phyloP scores from a whole-genome alignment of 1,139 yeast species.

The Geotrichum reessii region DNA sequence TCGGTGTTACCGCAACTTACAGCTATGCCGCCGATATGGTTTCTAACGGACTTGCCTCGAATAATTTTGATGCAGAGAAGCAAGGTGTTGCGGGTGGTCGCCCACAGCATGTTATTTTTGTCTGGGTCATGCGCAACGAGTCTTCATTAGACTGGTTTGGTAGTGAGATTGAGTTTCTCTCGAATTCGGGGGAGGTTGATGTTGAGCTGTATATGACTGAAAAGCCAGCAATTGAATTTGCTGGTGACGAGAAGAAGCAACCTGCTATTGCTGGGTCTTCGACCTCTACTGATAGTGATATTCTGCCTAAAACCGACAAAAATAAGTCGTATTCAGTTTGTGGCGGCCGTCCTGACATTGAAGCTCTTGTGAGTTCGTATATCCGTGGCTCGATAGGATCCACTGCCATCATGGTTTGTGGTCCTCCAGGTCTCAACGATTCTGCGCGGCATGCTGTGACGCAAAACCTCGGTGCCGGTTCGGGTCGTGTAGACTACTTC shows the following conservation, averaged over 20 bases:
- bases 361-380: conserved; percentile 36
- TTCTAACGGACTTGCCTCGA: conserved; percentile 16
- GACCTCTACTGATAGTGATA: background rate
- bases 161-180: conserved; percentile 42
- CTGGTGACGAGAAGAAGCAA: conserved; percentile 14
- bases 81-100: conserved; percentile 1
- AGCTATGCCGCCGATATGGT: conserved; percentile 22
- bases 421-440: conserved; percentile 41
- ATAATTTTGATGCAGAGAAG: conserved; percentile 17
- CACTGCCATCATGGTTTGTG: conserved; percentile 41
- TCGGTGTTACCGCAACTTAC: conserved; percentile 55
- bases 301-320: background rate
- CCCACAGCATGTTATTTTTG: conserved; percentile 37
- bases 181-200: conserved; percentile 3
- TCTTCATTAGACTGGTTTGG: conserved; percentile 48
- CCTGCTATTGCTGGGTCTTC: conserved; percentile 29
- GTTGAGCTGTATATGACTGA: conserved; percentile 2
- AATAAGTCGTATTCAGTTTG: conserved; percentile 17
- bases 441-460: conserved; percentile 36
- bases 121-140: conserved; percentile 51
- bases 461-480: conserved; percentile 26
- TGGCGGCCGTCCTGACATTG: conserved; percentile 44
- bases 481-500: conserved; percentile 38
- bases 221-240: conserved; percentile 17
- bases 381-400: conserved; percentile 35